A percentile compares a stretch with the other conserved stretches of the same genome.
Conservation (phyloP, 1,284 basidiomycete genomes). For the Fomes fomentarius region DNA sequence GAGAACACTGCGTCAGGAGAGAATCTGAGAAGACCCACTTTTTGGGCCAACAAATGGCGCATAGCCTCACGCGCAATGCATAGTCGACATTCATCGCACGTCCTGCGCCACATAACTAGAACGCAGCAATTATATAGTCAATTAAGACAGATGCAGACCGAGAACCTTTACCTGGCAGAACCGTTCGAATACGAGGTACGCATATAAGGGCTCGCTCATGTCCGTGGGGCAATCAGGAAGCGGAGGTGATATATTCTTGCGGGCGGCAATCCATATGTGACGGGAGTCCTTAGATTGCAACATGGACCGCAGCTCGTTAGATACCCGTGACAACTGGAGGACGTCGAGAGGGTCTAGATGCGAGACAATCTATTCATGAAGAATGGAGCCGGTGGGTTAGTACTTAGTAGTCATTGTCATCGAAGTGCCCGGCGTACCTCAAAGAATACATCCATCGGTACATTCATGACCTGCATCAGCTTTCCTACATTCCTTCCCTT, state of each 20-base stretch:
- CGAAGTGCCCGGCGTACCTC: conserved; percentile 7
- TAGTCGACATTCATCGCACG: background rate
- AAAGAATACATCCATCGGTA: conserved; percentile 23
- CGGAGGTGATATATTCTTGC: background rate
- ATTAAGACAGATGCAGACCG: background rate
- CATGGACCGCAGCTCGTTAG: background rate
- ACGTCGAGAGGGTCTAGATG: conserved; percentile 35
- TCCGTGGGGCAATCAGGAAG: background rate
- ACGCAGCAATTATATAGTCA: background rate
- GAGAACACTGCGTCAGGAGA: too few species aligned
- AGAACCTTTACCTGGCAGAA: background rate
- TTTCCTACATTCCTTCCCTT: conserved; percentile 16
- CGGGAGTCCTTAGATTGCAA: background rate
- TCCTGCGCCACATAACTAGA: background rate
- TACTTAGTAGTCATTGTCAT: background rate
- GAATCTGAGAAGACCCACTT: background rate
- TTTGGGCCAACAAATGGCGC: background rate
- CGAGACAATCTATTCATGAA: conserved; percentile 30
- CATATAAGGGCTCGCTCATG: background rate
- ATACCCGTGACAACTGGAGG: conserved; percentile 5
- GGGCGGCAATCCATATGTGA: background rate
- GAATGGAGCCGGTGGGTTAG: too few species aligned
- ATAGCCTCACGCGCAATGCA: conserved; percentile 1
- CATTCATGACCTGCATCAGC: conserved; percentile 16
- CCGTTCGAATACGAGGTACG: conserved; percentile 1